Percentiles rank a stretch among this genome's conserved stretches.
Evolutionary conservation across 345 rosid genomes (phyloP).

Genomic region (Acer negundo): DNA sequence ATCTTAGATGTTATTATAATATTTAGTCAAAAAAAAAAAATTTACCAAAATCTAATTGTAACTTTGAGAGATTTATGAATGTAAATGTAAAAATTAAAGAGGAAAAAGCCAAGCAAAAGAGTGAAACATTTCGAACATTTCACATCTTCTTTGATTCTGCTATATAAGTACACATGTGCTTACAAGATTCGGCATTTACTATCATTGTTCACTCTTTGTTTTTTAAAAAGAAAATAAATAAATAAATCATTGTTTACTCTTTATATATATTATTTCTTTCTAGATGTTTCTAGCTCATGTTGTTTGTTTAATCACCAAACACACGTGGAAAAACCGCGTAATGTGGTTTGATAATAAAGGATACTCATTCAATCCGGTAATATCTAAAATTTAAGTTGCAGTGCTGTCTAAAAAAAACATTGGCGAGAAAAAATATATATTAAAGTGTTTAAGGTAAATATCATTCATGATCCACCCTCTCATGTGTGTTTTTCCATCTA

Average conservation of each 20-base stretch:
- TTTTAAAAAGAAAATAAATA: no score
- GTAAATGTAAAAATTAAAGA: not conserved
- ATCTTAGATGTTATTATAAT: not conserved
- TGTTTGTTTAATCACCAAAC: no score
- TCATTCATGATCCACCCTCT: not conserved
- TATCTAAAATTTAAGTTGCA: no score
- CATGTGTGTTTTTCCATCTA: not conserved
- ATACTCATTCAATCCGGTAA: no score
- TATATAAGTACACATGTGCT: not conserved
- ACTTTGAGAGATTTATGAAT: not conserved
- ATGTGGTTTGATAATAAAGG: no score
- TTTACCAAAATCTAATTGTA: not conserved
- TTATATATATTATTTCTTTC: not conserved
- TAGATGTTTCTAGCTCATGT: no score
- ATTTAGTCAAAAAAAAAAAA: no score
- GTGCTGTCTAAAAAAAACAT: no score
- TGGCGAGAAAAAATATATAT: no score
- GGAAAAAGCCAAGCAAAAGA: constrained; percentile 10
- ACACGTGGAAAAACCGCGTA: no score
- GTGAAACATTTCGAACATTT: not conserved
- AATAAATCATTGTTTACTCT: not conserved
- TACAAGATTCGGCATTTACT: constrained; percentile 15
- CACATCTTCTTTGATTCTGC: constrained; percentile 9
- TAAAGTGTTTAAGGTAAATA: no score
- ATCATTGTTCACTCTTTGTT: not conserved